Percentiles rank a stretch among this genome's conserved stretches.
These are phyloP conservation scores for Kockovaella imperatae DNA, from an alignment of 768 basidiomycete species.

Conservation along the genomic window DNA sequence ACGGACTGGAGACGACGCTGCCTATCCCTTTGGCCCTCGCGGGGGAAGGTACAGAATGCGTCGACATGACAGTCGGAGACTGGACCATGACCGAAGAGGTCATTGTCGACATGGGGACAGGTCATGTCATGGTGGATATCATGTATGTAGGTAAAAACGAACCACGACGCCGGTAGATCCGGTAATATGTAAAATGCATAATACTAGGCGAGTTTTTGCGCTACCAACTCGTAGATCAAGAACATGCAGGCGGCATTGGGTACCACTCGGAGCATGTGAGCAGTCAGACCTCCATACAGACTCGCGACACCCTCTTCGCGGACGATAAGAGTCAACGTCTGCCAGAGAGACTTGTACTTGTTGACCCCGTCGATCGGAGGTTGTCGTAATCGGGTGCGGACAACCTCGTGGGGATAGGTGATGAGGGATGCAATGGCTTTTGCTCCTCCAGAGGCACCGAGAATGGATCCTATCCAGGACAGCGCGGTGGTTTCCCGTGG, in stretches of 20 bases:
- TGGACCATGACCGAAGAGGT: too few relatives aligned
- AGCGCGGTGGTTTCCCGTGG: conserved; percentile 14
- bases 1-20: too few relatives aligned
- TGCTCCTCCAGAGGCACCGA: conserved; percentile 83
- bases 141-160: too few relatives aligned
- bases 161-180: too few relatives aligned
- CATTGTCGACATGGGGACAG: too few relatives aligned
- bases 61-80: too few relatives aligned
- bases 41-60: too few relatives aligned
- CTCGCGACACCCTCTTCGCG: conserved; percentile 76
- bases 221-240: conserved; percentile 75
- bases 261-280: conserved; percentile 92
- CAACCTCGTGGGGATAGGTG: conserved; percentile 96
- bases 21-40: too few relatives aligned
- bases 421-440: conserved; percentile 90
- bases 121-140: too few relatives aligned
- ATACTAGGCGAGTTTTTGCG: conserved; percentile 20
- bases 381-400: conserved; percentile 87
- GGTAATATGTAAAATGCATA: too few relatives aligned
- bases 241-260: conserved; percentile 98
- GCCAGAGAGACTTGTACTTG: conserved; percentile 78
- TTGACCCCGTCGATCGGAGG: conserved; percentile 61
- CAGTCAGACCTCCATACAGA: conserved; percentile 83
- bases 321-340: conserved; percentile 75
- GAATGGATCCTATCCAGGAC: conserved; percentile 49